These are phyloP conservation scores for Stephania yunnanensis DNA, from an alignment of 164 flowering plant genomes.

Conservation along the genomic window DNA sequence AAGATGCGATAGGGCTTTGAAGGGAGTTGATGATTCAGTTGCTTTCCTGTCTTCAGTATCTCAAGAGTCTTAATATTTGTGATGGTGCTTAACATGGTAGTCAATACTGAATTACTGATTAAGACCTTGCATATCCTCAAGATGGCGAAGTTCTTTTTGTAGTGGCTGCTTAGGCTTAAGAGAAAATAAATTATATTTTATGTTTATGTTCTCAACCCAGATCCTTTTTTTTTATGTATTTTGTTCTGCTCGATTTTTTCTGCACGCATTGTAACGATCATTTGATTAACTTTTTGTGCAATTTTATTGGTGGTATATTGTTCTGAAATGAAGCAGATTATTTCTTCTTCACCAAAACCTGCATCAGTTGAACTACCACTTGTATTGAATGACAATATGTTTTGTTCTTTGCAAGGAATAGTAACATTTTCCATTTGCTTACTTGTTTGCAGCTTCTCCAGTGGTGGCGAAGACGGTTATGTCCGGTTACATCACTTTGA, in stretches of 20 bases:
- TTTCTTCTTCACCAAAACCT: background rate
- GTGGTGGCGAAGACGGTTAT: slow-evolving; percentile 96
- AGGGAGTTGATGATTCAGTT: background rate
- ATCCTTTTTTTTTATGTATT: too few relatives aligned
- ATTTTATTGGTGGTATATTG: background rate
- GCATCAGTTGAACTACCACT: background rate
- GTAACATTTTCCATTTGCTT: slow-evolving; percentile 7
- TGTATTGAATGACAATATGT: background rate
- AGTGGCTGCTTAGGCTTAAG: background rate
- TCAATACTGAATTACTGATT: too few relatives aligned
- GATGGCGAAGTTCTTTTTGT: background rate
- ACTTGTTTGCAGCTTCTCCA: slow-evolving; percentile 38
- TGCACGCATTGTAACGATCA: background rate
- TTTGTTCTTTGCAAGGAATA: background rate
- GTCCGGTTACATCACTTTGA: slow-evolving; percentile 85
- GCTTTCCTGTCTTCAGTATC: background rate
- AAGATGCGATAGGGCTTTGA: background rate
- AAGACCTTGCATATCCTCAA: background rate
- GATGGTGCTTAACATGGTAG: background rate
- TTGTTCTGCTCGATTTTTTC: background rate
- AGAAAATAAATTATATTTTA: background rate
- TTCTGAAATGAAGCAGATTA: background rate
- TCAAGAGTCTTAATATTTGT: background rate
- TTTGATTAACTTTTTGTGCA: background rate
- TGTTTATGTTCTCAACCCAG: too few relatives aligned